Evolutionary conservation across 1,139 yeast species (phyloP), one percentile per base, ranked within the genome.

Genomic region (Pichia sp.): DNA sequence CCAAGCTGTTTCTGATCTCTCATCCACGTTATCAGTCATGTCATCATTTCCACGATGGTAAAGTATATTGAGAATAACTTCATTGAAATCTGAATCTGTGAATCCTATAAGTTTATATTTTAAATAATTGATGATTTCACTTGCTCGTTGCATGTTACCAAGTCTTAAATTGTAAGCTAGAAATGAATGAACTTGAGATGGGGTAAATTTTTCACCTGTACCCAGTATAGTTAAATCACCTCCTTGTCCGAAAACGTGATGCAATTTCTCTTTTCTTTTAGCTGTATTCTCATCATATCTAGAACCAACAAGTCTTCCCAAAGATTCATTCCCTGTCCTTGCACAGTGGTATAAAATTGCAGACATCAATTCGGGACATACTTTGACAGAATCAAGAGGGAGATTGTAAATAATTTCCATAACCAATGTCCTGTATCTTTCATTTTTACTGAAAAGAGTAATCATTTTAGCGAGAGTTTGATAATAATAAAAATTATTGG

Each of bases 121-220:
- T 9, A 56, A 49, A 38, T 51, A 56, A 4, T 47, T 42, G 10
- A 58, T 39, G 4, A 71, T 61, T 38, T 61, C 62, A 38, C 68
- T 65, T 1, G 67, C 70, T 33, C 71, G 68, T 5, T 54, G 54
- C 18, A 63, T 58, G 34, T 71, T 71, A 5, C 64, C 61, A 32
- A 67, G 58, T 11, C 55, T 50, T 31, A 72, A 49, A 43, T 69
- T 68, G 42, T 70, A 54, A 22, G 62, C 49, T 15, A 73, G 50
- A 28, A 73, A 49, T 1, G 69, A 60, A 2, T 66, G 58, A 10
- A 72, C 46, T 57, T 63, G 54, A 6, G 47, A 50, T 6, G 52
- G 43, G 4, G 61, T 48, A 35, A 50, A 52, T 31, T 53, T 43
- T 8, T 42, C 43, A 22, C 44, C 47, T 2, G 40, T 42, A 28